Percentiles rank a stretch among this genome's conserved stretches.
Conservation (phyloP, 129 eudicot species). For the Helianthus tuberosus region DNA sequence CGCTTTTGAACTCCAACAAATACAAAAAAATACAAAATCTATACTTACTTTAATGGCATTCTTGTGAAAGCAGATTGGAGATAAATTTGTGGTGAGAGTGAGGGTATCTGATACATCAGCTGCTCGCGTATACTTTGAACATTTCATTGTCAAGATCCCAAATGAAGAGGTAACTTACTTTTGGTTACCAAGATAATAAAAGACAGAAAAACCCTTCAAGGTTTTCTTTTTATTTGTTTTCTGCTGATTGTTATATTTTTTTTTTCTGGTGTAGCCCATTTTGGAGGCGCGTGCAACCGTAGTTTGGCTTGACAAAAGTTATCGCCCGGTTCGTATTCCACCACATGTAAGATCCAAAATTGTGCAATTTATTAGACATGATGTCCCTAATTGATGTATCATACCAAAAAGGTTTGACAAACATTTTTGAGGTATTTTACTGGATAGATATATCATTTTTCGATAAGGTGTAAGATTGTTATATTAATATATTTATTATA, state of each 20-base stretch:
- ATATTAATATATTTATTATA: no score
- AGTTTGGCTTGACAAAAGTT: constrained; percentile 89
- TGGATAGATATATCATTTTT: neutral
- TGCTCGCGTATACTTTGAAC: constrained; percentile 81
- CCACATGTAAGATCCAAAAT: constrained; percentile 65
- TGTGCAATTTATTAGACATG: constrained; percentile 55
- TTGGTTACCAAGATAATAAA: constrained; percentile 1
- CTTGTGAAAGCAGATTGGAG: constrained; percentile 66
- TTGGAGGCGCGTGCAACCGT: constrained; percentile 86
- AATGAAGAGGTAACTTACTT: constrained; percentile 59
- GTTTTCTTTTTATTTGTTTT: neutral
- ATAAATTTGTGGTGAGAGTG: constrained; percentile 62
- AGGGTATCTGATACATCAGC: constrained; percentile 77
- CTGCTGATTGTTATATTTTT: neutral
- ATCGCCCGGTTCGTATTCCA: constrained; percentile 89
- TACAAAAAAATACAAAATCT: no score
- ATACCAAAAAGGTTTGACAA: neutral
- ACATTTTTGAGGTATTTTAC: constrained; percentile 15
- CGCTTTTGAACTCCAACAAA: constrained; percentile 14
- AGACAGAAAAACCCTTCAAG: constrained; percentile 2
- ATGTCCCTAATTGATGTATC: constrained; percentile 41
- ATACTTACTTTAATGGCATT: neutral
- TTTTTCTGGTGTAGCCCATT: constrained; percentile 53
- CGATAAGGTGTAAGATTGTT: neutral
- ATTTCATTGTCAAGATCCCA: constrained; percentile 74